Percentiles rank a stretch among this genome's conserved stretches.
phyloP scores from a whole-genome alignment of 306 rosid species.

The Quercus dentata region DNA sequence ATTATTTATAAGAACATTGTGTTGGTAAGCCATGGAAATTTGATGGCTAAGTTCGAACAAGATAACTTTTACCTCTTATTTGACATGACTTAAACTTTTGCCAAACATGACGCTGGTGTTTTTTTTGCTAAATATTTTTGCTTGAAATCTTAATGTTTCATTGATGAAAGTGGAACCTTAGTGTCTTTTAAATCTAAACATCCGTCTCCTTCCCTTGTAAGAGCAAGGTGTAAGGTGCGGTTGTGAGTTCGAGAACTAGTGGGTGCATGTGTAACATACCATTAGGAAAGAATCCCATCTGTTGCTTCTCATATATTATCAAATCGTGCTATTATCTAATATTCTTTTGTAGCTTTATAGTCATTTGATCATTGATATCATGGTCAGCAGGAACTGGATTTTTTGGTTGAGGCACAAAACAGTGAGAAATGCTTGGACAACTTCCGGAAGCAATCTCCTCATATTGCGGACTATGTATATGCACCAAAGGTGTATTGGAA shows the following conservation, averaged over 20 bases:
- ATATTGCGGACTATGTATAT: constrained; percentile 75
- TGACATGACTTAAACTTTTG: not conserved
- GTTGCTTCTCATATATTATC: not conserved
- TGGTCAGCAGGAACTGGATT: constrained; percentile 79
- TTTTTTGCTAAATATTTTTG: not conserved
- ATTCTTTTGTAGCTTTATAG: constrained; percentile 1
- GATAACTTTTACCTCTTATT: not conserved
- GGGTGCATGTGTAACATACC: too few species aligned
- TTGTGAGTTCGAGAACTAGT: too few species aligned
- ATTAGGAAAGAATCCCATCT: not conserved
- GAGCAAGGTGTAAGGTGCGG: too few species aligned
- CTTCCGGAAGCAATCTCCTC: constrained; percentile 85
- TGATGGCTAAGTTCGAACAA: not conserved
- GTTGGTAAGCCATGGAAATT: not conserved
- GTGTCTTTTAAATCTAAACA: not conserved
- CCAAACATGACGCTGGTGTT: not conserved
- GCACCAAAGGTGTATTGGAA: constrained; percentile 87
- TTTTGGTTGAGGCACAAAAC: constrained; percentile 80
- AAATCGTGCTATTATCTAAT: not conserved
- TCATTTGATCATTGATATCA: constrained; percentile 27
- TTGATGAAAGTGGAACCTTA: not conserved
- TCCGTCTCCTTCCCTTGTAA: not conserved
- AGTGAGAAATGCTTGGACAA: constrained; percentile 87
- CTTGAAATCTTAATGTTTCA: not conserved
- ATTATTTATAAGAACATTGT: not conserved